A percentile compares a stretch with the other conserved stretches of the same genome.
phyloP scores from a whole-genome alignment of 768 basidiomycete species.

The Amanita muscaria region DNA sequence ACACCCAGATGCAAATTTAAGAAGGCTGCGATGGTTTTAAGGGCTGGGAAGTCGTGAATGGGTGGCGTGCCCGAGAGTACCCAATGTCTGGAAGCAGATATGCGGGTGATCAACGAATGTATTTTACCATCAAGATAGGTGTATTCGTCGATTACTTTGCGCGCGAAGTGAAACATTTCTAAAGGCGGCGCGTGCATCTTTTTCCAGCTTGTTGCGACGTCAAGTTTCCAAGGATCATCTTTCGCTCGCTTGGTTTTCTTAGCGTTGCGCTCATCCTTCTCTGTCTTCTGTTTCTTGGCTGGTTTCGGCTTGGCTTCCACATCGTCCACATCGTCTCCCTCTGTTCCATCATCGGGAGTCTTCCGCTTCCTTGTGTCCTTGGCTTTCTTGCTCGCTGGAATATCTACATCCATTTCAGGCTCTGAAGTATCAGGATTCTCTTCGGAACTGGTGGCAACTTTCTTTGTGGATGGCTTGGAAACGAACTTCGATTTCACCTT shows the following conservation, averaged over 20 bases:
- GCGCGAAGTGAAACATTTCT: constrained; percentile 88
- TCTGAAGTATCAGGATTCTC: constrained; percentile 14
- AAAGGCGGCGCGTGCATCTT: constrained; percentile 77
- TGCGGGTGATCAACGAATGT: constrained; percentile 66
- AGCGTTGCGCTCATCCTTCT: constrained; percentile 26
- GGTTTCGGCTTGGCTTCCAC: constrained; percentile 27
- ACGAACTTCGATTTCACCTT: constrained; percentile 11
- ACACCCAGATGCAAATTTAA: constrained; percentile 87
- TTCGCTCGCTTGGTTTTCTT: constrained; percentile 59
- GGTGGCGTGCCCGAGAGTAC: constrained; percentile 96
- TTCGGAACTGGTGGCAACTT: constrained; percentile 18
- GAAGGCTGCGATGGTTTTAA: constrained; percentile 88
- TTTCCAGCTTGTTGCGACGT: constrained; percentile 67
- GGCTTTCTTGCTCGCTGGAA: neutral
- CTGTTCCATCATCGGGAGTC: constrained; percentile 5
- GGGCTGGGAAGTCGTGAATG: constrained; percentile 78
- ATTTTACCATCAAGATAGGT: constrained; percentile 82
- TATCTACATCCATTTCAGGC: constrained; percentile 14
- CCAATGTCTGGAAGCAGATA: constrained; percentile 80
- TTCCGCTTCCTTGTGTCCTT: constrained; percentile 7
- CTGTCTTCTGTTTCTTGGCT: constrained; percentile 30
- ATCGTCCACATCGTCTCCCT: constrained; percentile 29
- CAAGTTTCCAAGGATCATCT: constrained; percentile 74
- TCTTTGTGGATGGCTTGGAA: constrained; percentile 12
- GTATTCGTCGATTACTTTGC: constrained; percentile 90